These are phyloP conservation scores for Aspergillus terreus DNA, from an alignment of 2,329 filamentous ascomycete genomes.

Conservation along the genomic window DNA sequence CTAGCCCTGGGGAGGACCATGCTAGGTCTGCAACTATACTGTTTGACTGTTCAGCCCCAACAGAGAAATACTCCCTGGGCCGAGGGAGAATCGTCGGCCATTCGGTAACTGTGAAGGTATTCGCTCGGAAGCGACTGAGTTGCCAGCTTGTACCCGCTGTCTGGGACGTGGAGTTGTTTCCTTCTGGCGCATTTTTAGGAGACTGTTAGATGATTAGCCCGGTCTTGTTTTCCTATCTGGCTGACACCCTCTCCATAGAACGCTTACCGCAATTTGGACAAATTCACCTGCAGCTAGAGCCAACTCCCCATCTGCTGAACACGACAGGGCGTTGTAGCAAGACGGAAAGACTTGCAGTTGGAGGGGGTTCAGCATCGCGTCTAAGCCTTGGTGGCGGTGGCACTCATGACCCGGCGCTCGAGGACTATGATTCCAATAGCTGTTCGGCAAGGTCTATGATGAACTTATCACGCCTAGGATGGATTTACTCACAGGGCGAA, in stretches of 20 bases:
- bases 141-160: constrained; percentile 32
- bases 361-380: constrained; percentile 24
- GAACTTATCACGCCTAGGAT: too few relatives aligned
- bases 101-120: constrained; percentile 52
- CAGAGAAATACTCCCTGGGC: constrained; percentile 47
- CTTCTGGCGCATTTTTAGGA: constrained; percentile 17
- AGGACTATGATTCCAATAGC: not conserved
- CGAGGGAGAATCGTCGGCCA: constrained; percentile 46
- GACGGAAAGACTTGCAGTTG: constrained; percentile 48
- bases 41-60: constrained; percentile 57
- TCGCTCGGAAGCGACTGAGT: constrained; percentile 43
- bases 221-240: constrained; percentile 3
- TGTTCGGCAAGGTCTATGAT: too few relatives aligned
- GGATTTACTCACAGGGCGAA: not conserved
- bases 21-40: constrained; percentile 48
- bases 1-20: constrained; percentile 58
- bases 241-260: constrained; percentile 6
- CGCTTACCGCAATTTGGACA: constrained; percentile 49
- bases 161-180: constrained; percentile 19
- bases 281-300: constrained; percentile 55
- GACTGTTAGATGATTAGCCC: constrained; percentile 22
- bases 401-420: not conserved
- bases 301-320: constrained; percentile 57
- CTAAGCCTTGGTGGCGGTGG: not conserved
- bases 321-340: constrained; percentile 51